phyloP scores from a whole-genome alignment of 768 basidiomycete species.

The Pisolithus orientalis region DNA sequence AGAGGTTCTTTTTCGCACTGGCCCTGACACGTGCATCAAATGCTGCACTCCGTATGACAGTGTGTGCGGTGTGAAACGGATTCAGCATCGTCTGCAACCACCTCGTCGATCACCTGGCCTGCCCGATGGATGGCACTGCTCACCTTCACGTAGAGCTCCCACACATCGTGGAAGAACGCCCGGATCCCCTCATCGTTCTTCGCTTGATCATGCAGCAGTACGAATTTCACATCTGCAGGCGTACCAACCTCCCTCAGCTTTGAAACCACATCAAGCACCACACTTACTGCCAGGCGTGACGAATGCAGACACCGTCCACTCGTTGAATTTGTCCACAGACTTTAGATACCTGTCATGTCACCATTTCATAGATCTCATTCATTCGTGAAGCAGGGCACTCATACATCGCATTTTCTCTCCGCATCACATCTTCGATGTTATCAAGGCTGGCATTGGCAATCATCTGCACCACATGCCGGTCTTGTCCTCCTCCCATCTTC shows the following conservation, averaged over 20 bases:
- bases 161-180: conserved; percentile 88
- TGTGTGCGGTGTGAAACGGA: conserved; percentile 94
- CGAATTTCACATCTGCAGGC: conserved; percentile 82
- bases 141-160: conserved; percentile 98
- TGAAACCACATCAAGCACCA: neutral
- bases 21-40: conserved; percentile 84
- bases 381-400: conserved; percentile 23
- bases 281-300: conserved; percentile 88
- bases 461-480: conserved; percentile 96
- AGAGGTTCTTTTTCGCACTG: conserved; percentile 82
- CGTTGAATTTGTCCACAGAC: conserved; percentile 94
- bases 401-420: conserved; percentile 74
- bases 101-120: neutral
- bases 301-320: conserved; percentile 97
- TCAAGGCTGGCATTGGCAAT: conserved; percentile 96
- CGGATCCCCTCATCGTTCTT: conserved; percentile 98
- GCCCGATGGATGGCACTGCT: conserved; percentile 7
- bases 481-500: conserved; percentile 74
- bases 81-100: conserved; percentile 70
- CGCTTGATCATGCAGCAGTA: conserved; percentile 79
- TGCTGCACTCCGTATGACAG: conserved; percentile 64
- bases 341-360: conserved; percentile 76
- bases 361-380: conserved; percentile 7
- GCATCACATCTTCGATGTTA: conserved; percentile 88
- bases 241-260: neutral